Percentiles rank a stretch among this genome's conserved stretches.
phyloP scores from a whole-genome alignment of 768 basidiomycete genomes.

The Tubosaeta brunneosetosa region DNA sequence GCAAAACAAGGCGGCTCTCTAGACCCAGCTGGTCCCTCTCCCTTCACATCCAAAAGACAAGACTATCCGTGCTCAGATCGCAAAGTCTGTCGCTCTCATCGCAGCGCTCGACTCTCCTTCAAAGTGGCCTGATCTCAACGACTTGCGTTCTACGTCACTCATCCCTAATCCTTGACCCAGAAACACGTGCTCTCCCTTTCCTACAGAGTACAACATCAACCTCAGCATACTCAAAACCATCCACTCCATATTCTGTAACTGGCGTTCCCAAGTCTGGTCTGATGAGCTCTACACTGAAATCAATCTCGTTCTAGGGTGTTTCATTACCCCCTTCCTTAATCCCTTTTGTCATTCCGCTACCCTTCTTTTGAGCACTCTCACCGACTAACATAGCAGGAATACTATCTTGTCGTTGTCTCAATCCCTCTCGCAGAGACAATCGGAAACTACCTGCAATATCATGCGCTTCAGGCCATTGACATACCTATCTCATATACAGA shows the following conservation, averaged over 20 bases:
- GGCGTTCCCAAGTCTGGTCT: conserved; percentile 87
- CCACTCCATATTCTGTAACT: conserved; percentile 91
- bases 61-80: conserved; percentile 75
- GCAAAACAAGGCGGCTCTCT: conserved; percentile 68
- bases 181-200: conserved; percentile 87
- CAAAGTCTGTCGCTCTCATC: conserved; percentile 88
- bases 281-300: conserved; percentile 86
- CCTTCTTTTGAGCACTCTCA: conserved; percentile 52
- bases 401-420: too few species aligned
- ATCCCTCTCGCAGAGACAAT: too few species aligned
- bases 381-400: too few species aligned
- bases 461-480: too few species aligned
- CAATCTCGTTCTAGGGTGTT: conserved; percentile 81
- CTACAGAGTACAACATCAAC: conserved; percentile 78
- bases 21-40: conserved; percentile 78
- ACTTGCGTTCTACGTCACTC: conserved; percentile 52
- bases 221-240: conserved; percentile 89
- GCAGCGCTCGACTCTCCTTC: conserved; percentile 89
- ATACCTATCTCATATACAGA: too few species aligned
- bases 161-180: conserved; percentile 38
- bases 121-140: conserved; percentile 84
- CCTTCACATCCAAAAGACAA: conserved; percentile 74
- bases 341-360: conserved; percentile 69
- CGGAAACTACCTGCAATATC: too few species aligned
- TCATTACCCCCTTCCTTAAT: conserved; percentile 78